Base-by-base conservation (phyloP, 169 alveolate genomes). In the Cryptosporidium felis region DNA sequence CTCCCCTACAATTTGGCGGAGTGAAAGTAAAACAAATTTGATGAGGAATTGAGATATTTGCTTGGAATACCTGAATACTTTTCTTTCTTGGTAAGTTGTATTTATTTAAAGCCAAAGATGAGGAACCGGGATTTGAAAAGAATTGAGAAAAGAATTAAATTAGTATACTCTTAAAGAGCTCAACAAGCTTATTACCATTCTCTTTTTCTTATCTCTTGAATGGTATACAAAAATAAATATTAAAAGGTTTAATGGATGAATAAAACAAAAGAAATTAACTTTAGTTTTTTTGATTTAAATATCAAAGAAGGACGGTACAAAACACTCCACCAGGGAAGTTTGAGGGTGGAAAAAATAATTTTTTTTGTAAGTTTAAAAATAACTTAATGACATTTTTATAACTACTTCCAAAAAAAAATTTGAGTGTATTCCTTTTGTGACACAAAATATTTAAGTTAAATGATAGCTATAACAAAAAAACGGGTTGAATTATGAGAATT, bases 331-430 rank as follows among this genome's bases (percentile, higher is more conserved):
- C 63, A 56, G n/a, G 63, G 63, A 56, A 56, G 63, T 56, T 1
- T 8, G 63, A 56, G 21, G 63, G 63, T 56, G 63, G 63, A 56
- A n/a, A n/a, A n/a, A n/a, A n/a, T n/a, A 56, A 21, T 56, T 56
- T 56, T 53, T 56, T 56, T 56, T 26, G 63, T 56, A 56, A 56
- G 63, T 56, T 56, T 56, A 41, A n/a, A n/a, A n/a, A n/a, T n/a
- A n/a, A n/a, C n/a, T n/a, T n/a, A n/a, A n/a, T n/a, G n/a, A n/a
- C n/a, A n/a, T n/a, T n/a, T n/a, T n/a, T n/a, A n/a, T n/a, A n/a
- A n/a, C n/a, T 41, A 41, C 12, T 41, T 41, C 12, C 8, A 41
- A 41, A 8, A 41, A 9, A 9, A 8, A 41, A 41, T 8, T 9
- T 9, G 49, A 41, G 49, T 41, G 8, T 8, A 41, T 41, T 41